Conservation (phyloP, 2,329 filamentous ascomycete genomes). For the Xylogone sp. region DNA sequence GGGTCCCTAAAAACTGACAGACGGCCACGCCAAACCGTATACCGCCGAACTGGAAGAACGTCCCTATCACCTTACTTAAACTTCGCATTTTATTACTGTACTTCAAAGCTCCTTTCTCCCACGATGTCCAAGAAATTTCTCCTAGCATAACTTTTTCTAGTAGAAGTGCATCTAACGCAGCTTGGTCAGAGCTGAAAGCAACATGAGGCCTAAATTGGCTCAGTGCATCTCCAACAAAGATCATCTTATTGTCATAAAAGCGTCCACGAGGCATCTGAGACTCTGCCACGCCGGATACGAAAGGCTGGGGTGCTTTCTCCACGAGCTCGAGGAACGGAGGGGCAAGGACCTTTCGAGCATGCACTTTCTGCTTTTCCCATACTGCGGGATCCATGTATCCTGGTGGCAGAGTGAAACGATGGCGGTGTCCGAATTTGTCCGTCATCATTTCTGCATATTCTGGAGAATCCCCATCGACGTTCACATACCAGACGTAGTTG, state of each 20-base stretch:
- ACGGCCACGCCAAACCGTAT: neutral
- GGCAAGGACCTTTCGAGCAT: neutral
- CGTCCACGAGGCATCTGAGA: neutral
- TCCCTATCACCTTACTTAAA: constrained; percentile 2
- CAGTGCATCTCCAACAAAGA: constrained; percentile 10
- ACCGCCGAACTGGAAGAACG: neutral
- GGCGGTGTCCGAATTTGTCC: constrained; percentile 27
- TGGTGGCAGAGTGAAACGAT: constrained; percentile 34
- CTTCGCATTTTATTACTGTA: neutral
- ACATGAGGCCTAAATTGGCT: constrained; percentile 4
- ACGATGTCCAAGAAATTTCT: neutral
- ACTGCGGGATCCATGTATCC: constrained; percentile 14
- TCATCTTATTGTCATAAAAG: constrained; percentile 6
- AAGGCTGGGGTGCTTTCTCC: constrained; percentile 5
- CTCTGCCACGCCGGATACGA: constrained; percentile 6
- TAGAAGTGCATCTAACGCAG: constrained; percentile 2
- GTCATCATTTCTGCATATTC: constrained; percentile 24
- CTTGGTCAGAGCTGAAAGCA: constrained; percentile 7
- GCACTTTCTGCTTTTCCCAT: neutral
- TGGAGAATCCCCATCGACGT: neutral
- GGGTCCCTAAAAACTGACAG: neutral
- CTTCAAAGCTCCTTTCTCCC: neutral
- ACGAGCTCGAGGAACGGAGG: constrained; percentile 6
- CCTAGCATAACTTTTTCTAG: constrained; percentile 5
- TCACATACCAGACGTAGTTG: neutral